A percentile compares a stretch with the other conserved stretches of the same genome.
These are phyloP conservation scores for Globisporangium ultimum DNA, from an alignment of 352 stramenopile species.

Conservation along the genomic window DNA sequence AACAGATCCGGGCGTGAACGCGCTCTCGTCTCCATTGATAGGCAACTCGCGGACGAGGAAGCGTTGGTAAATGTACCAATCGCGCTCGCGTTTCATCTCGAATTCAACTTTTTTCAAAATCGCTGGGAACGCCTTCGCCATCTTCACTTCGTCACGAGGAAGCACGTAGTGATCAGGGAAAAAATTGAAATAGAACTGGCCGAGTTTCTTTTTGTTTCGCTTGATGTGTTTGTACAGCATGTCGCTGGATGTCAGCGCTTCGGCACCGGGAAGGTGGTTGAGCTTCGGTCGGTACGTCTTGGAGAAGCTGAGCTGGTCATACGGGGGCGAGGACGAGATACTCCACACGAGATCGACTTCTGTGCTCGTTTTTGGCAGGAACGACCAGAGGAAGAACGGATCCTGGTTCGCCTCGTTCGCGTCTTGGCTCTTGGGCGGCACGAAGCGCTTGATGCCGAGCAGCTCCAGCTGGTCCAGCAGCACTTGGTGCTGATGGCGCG, in stretches of 20 bases:
- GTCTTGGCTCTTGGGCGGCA: slow-evolving; percentile 19
- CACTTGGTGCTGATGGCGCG: slow-evolving; percentile 28
- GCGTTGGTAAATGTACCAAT: slow-evolving; percentile 54
- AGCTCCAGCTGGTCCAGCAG: slow-evolving; percentile 46
- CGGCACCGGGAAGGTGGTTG: slow-evolving; percentile 66
- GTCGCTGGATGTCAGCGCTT: slow-evolving; percentile 40
- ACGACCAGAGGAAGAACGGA: slow-evolving; percentile 32
- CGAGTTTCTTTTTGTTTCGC: slow-evolving; percentile 39
- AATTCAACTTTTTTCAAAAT: slow-evolving; percentile 46
- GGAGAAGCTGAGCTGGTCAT: slow-evolving; percentile 38
- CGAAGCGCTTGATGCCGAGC: slow-evolving; percentile 53
- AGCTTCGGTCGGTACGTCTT: slow-evolving; percentile 46
- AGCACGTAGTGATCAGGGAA: slow-evolving; percentile 55
- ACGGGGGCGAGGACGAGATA: slow-evolving; percentile 18
- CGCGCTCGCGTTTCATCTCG: slow-evolving; percentile 46
- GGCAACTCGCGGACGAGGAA: slow-evolving; percentile 55
- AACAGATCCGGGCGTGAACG: slow-evolving; percentile 19
- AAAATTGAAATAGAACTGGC: slow-evolving; percentile 72
- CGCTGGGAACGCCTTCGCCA: slow-evolving; percentile 42
- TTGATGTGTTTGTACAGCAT: slow-evolving; percentile 44
- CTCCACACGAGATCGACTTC: slow-evolving; percentile 78
- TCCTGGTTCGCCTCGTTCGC: slow-evolving; percentile 12
- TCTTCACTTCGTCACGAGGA: slow-evolving; percentile 46
- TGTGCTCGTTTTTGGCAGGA: slow-evolving; percentile 32
- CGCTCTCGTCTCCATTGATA: slow-evolving; percentile 28